Evolutionary conservation across 371 early-diverging fungal genomes (phyloP).

Genomic region (Rhizomucor miehei): DNA sequence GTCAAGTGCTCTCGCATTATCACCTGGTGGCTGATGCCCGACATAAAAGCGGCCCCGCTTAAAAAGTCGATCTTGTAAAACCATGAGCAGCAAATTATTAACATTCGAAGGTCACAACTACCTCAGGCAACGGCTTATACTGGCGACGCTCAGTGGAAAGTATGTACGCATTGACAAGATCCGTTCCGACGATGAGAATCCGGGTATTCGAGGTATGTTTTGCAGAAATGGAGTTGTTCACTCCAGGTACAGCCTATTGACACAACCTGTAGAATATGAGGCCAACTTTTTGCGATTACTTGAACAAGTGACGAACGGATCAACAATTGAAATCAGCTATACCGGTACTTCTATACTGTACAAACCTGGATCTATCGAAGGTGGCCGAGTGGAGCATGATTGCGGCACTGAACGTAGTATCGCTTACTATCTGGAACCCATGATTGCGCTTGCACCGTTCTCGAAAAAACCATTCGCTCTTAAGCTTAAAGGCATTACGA

Average conservation of each 20-base stretch:
- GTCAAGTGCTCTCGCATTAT: too few species aligned
- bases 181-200: conserved; percentile 80
- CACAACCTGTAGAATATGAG: conserved; percentile 74
- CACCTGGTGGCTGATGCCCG: too few species aligned
- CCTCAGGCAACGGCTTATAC: conserved; percentile 86
- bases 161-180: conserved; percentile 88
- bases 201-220: conserved; percentile 75
- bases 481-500: conserved; percentile 88
- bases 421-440: conserved; percentile 90
- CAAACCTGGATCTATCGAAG: conserved; percentile 87
- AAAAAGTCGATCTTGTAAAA: too few species aligned
- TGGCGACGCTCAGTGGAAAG: conserved; percentile 86
- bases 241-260: background rate
- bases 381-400: conserved; percentile 85
- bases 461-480: conserved; percentile 79
- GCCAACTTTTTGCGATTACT: conserved; percentile 82
- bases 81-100: conserved; percentile 26
- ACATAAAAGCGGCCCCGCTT: too few species aligned
- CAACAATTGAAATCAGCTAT: conserved; percentile 87
- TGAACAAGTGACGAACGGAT: conserved; percentile 93
- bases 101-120: conserved; percentile 78
- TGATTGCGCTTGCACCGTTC: conserved; percentile 93
- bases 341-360: conserved; percentile 89
- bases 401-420: conserved; percentile 78
- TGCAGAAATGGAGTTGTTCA: background rate